Base-by-base conservation (phyloP, 2,329 filamentous ascomycete genomes). In the Leptographium galeiforme region DNA sequence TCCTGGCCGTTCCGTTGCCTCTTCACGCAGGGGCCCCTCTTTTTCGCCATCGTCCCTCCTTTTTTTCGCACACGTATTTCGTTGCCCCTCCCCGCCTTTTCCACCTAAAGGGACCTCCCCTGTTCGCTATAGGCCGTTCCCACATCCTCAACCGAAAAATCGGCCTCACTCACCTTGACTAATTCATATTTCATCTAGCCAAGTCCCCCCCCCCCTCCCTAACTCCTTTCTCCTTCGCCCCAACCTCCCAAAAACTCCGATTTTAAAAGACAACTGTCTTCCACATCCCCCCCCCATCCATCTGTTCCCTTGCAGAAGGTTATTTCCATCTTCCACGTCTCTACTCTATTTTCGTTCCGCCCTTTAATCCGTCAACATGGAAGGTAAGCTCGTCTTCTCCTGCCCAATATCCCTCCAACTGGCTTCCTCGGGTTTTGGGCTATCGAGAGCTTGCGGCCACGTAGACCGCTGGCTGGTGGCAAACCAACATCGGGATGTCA, bases 291-390 rank as follows among this genome's bases (percentile, higher is more conserved):
- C 45, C 50, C 32, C 19, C 41, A 10, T 13, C 34, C 11, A 36
- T 30, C 50, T 16, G 19, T 19, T 44, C 19, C 41, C 41, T 48
- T 38, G 50, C 38, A 34, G 6, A 51, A 53, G 48, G 32, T 36
- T 32, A 38, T 46, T 36, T 32, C 30, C 43, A 32, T 47, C 32
- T 11, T 47, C 32, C 19, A 48, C 44, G 16, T 30, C 14, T 53
- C 48, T 40, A 40, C 45, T 64, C 60, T 62, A 60, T 55, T 58
- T 61, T 63, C 25, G 25, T 25, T 61, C 64, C 60, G 59, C 53
- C 54, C 52, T 48, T 44, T 68, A 72, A 76, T 70, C 71, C 67
- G 68, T 69, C 72, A 73, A 68, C 68, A 79, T 79, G 76, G 76
- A 76, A 71, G 73, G 73, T 76, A 61, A 57, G 58, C 60, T 60